Percentiles rank a stretch among this genome's conserved stretches.
phyloP scores from a whole-genome alignment of 139 green algal species.

The Chlamydomonas sp. region DNA sequence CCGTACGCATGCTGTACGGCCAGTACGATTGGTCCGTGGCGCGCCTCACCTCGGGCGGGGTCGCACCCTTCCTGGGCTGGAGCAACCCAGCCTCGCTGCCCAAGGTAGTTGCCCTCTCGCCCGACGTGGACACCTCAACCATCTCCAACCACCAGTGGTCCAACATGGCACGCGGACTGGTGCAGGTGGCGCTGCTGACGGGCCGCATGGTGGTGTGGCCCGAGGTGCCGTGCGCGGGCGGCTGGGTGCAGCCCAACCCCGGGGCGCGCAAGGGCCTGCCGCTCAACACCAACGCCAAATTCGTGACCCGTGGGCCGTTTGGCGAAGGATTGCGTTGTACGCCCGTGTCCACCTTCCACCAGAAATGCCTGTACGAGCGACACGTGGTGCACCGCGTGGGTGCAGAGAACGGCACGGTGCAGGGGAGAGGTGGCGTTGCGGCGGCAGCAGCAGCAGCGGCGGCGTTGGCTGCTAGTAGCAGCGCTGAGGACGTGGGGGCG shows the following conservation, averaged over 20 bases:
- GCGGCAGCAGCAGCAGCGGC: too few species aligned
- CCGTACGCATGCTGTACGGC: slow-evolving; percentile 36
- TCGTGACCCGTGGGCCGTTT: slow-evolving; percentile 7
- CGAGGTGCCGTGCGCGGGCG: not conserved
- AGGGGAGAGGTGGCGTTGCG: too few species aligned
- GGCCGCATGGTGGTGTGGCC: slow-evolving; percentile 29
- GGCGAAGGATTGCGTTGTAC: not conserved
- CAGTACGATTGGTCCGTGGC: slow-evolving; percentile 36
- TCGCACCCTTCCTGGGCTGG: slow-evolving; percentile 22
- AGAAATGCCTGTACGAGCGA: slow-evolving; percentile 28
- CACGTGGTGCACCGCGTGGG: not conserved
- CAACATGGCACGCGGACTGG: slow-evolving; percentile 25
- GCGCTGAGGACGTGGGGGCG: not conserved
- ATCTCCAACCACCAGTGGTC: not conserved
- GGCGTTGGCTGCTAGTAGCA: too few species aligned
- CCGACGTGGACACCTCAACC: slow-evolving; percentile 6
- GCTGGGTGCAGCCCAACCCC: slow-evolving; percentile 21
- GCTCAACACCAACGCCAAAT: slow-evolving; percentile 14
- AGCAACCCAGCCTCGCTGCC: not conserved
- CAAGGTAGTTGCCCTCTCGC: slow-evolving; percentile 10
- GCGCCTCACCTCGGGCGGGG: not conserved
- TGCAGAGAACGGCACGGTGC: too few species aligned
- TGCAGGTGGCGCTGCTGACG: slow-evolving; percentile 24
- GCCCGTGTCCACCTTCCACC: slow-evolving; percentile 5
- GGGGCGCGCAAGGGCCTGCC: slow-evolving; percentile 13